Percentiles rank a stretch among this genome's conserved stretches.
These are phyloP conservation scores for Tieghemostelium lacteum DNA, from an alignment of 78 protist genomes.

Conservation along the genomic window DNA sequence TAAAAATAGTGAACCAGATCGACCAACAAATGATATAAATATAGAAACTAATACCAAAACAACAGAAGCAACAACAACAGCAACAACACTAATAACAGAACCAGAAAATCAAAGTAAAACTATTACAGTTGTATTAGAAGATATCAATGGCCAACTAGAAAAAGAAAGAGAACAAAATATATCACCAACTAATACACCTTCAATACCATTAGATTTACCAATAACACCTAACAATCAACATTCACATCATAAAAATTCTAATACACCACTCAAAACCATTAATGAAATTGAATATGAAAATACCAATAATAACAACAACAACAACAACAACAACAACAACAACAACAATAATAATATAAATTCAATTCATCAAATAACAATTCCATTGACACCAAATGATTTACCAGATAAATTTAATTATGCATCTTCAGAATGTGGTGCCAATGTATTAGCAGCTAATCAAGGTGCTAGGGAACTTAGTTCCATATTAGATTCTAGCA, in stretches of 20 bases:
- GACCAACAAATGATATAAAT: neutral
- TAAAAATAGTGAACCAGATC: neutral
- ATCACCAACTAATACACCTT: neutral
- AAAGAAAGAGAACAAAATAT: neutral
- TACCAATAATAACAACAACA: neutral
- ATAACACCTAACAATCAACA: neutral
- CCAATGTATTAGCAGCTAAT: conserved; percentile 70
- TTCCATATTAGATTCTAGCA: conserved; percentile 53
- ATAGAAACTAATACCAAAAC: neutral
- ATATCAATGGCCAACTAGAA: neutral
- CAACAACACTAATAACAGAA: neutral
- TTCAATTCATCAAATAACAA: neutral
- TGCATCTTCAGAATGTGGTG: conserved; percentile 84
- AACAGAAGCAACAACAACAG: neutral
- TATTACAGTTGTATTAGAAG: neutral
- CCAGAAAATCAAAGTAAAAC: neutral
- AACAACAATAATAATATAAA: neutral
- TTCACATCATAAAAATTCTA: neutral
- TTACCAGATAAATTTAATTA: conserved; percentile 74
- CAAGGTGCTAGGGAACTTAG: conserved; percentile 68
- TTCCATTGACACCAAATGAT: conserved; percentile 44
- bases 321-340: conserved; percentile 38
- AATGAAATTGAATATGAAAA: no score
- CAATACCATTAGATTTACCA: neutral
- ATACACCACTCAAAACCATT: neutral